These are phyloP conservation scores for Tripterygium wilfordii DNA, from an alignment of 177 flowering plant genomes.

Conservation along the genomic window DNA sequence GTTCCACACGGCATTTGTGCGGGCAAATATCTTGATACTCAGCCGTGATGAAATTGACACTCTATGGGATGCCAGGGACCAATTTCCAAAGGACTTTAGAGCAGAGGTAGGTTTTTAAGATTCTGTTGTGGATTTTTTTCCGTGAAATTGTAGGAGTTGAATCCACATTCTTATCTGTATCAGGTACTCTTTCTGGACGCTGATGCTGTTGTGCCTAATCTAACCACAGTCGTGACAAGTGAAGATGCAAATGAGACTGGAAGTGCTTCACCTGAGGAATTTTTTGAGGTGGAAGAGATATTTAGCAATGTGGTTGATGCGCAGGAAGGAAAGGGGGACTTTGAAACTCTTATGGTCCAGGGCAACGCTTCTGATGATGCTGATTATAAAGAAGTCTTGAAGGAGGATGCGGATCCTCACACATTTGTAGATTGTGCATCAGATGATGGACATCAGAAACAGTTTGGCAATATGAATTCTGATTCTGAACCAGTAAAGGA, in stretches of 20 bases:
- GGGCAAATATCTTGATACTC: slow-evolving; percentile 53
- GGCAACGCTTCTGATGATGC: slow-evolving; percentile 16
- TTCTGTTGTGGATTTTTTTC: slow-evolving; percentile 14
- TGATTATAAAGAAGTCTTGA: slow-evolving; percentile 27
- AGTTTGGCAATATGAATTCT: slow-evolving; percentile 18
- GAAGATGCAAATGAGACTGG: slow-evolving; percentile 58
- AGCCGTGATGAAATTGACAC: slow-evolving; percentile 74
- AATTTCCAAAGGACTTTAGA: slow-evolving; percentile 64
- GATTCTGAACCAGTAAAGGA: slow-evolving; percentile 29
- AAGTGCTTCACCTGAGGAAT: slow-evolving; percentile 69
- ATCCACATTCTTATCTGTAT: slow-evolving; percentile 35
- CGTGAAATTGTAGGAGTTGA: slow-evolving; percentile 32
- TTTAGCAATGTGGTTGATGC: slow-evolving; percentile 67
- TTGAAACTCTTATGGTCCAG: slow-evolving; percentile 18
- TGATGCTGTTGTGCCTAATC: slow-evolving; percentile 49
- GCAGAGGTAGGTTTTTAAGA: slow-evolving; percentile 62
- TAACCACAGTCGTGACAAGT: slow-evolving; percentile 30
- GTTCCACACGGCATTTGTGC: slow-evolving; percentile 85
- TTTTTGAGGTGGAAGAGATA: slow-evolving; percentile 93
- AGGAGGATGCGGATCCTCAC: slow-evolving; percentile 35
- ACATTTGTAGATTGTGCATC: slow-evolving; percentile 43
- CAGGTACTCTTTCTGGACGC: slow-evolving; percentile 81
- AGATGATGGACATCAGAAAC: slow-evolving; percentile 38
- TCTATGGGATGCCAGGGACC: slow-evolving; percentile 72
- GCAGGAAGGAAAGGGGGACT: slow-evolving; percentile 47